A percentile compares a stretch with the other conserved stretches of the same genome.
phyloP scores from a whole-genome alignment of 257 asterid species.

The Oldenlandia corymbosa region DNA sequence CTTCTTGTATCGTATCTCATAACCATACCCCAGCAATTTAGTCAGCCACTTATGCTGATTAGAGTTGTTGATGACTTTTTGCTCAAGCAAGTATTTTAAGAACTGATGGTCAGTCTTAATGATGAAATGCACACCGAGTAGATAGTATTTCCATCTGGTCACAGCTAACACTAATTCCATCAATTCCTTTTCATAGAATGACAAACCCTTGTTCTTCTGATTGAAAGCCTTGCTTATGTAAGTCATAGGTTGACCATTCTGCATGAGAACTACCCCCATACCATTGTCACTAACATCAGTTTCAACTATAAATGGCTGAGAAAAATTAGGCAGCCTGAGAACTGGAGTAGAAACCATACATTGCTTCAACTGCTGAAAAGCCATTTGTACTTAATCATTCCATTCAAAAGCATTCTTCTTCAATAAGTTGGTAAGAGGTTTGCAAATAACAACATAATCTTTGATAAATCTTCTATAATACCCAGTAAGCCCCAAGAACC shows the following conservation, averaged over 20 bases:
- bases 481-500: not conserved
- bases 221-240: not conserved
- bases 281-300: too few species aligned
- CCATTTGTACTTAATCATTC: not conserved
- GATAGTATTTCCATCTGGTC: too few species aligned
- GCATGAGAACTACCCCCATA: not conserved
- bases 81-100: too few species aligned
- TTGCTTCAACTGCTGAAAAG: not conserved
- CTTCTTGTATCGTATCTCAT: too few species aligned
- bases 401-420: not conserved
- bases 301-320: too few species aligned
- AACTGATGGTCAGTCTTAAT: too few species aligned
- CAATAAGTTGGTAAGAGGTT: not conserved
- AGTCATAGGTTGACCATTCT: not conserved
- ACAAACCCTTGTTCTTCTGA: not conserved
- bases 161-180: too few species aligned
- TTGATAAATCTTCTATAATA: not conserved
- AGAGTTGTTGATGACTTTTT: too few species aligned
- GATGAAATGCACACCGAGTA: too few species aligned
- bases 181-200: not conserved
- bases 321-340: not conserved
- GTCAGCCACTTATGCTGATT: too few species aligned
- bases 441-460: not conserved
- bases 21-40: too few species aligned
- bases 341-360: not conserved